Evolutionary conservation across 2,329 filamentous ascomycete genomes (phyloP), one percentile per base, ranked within the genome.

Genomic region (Tolypocladium inflatum): DNA sequence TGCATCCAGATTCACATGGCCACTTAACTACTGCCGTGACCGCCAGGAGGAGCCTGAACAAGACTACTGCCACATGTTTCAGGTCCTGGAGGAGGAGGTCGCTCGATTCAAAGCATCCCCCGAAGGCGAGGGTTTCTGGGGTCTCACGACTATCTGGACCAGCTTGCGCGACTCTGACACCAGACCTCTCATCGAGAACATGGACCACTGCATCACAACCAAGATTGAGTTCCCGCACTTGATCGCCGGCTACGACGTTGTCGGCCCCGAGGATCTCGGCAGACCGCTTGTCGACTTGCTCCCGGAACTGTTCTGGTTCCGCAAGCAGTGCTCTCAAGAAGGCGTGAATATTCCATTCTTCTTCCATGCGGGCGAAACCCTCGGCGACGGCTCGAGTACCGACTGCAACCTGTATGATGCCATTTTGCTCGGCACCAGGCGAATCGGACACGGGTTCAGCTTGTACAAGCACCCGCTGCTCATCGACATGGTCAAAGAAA

Each of bases 241-340:
- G 9, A 84, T 97, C 64, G 86, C 88, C 33, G 93, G 93, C 13
- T 97, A 91, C 72, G 93, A 97, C 71, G 75, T 97, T 11, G 91
- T 96, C 6, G 92, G 91, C 0, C 89, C 93, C 71, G 93, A 97
- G 76, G 89, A 95, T 67, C 71, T 80, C 1, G 92, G 91, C 1
- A 83, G 89, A 15, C 81, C 91, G 0, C 81, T 97, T 33, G 79
- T 81, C 37, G 89, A 94, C 63, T 75, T 96, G 4, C 80, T 93
- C 0, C 91, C 92, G 0, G 85, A 96, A 67, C 77, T 97, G 0
- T 93, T 97, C 72, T 97, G 91, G 91, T 97, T 97, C 80, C 86
- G 87, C 63, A 92, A 93, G 71, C 84, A 88, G 65, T 97, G 91
- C 70, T 82, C 84, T 0, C 80, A 89, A 67, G 87, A 91, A 66